Percentiles rank a stretch among this genome's conserved stretches.
Evolutionary conservation across 768 basidiomycete species (phyloP).

Genomic region (Pleurotus sapidus): DNA sequence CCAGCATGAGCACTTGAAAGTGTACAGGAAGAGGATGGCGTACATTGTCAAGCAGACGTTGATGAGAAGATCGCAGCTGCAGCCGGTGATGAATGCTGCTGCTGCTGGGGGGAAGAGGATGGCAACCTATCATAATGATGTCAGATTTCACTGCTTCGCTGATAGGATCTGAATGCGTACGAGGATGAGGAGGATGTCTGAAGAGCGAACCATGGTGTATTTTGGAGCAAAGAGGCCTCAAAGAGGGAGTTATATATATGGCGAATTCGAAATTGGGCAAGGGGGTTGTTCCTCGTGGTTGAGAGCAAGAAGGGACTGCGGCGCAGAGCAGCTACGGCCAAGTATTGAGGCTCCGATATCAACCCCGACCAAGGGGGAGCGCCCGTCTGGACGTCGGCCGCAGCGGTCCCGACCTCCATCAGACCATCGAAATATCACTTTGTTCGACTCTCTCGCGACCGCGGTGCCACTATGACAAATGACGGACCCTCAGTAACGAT

Average conservation of each 20-base stretch:
- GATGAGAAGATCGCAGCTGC: conserved; percentile 84
- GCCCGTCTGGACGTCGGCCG: too few species aligned
- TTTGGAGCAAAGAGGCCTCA: neutral
- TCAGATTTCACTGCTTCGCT: neutral
- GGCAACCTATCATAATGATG: conserved; percentile 49
- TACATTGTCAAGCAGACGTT: conserved; percentile 79
- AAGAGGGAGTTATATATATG: neutral
- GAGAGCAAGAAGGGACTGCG: neutral
- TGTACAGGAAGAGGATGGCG: conserved; percentile 14
- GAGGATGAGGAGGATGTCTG: conserved; percentile 78
- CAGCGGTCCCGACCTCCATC: too few species aligned
- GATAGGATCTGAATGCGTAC: conserved; percentile 34
- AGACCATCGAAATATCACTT: too few species aligned
- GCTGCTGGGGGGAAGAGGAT: conserved; percentile 84
- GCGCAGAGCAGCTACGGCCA: neutral
- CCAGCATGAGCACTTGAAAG: neutral
- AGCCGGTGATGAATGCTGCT: conserved; percentile 74
- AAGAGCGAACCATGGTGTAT: conserved; percentile 50
- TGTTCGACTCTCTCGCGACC: too few species aligned
- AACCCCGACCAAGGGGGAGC: neutral
- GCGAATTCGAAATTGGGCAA: neutral
- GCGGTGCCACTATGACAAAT: too few species aligned
- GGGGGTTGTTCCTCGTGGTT: neutral
- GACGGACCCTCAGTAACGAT: neutral
- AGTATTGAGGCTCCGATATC: neutral